Conservation (phyloP, 129 eudicot species). For the Helichrysum umbraculigerum region DNA sequence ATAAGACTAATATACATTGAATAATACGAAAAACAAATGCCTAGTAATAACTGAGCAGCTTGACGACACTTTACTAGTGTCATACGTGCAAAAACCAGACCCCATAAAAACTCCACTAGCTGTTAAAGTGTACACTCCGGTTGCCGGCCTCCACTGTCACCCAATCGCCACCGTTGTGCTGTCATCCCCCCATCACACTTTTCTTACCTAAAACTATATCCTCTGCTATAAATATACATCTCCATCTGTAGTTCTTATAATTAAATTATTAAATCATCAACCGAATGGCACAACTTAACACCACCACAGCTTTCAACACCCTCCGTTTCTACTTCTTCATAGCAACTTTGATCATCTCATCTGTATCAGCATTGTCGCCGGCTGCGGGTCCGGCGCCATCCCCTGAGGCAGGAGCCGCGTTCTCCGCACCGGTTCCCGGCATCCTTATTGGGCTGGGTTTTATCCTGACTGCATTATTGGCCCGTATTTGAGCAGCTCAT, state of each 20-base stretch:
- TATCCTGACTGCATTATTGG: constrained; percentile 31
- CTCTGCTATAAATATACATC: neutral
- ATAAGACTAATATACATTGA: neutral
- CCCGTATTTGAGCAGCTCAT: constrained; percentile 28
- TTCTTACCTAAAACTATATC: neutral
- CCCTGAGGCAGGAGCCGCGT: constrained; percentile 53
- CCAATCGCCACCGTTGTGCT: constrained; percentile 24
- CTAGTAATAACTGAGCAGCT: too few relatives aligned
- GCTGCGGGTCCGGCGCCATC: constrained; percentile 53
- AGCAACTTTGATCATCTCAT: constrained; percentile 19
- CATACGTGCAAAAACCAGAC: neutral
- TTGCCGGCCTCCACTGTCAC: constrained; percentile 25
- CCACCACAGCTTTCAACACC: neutral
- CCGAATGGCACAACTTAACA: constrained; percentile 32
- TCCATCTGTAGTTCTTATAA: neutral
- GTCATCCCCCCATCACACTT: constrained; percentile 15
- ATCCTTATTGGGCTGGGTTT: constrained; percentile 28
- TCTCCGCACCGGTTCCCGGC: constrained; percentile 33
- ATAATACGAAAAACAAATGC: too few relatives aligned
- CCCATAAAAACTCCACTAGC: neutral
- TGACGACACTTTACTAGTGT: neutral
- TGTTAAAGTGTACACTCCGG: constrained; percentile 16
- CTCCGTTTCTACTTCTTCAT: constrained; percentile 24
- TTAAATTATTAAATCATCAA: constrained; percentile 8
- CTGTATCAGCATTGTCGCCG: constrained; percentile 27